These are phyloP conservation scores for Chaetoceros tenuissimus DNA, from an alignment of 108 stramenopile species.

Conservation along the genomic window DNA sequence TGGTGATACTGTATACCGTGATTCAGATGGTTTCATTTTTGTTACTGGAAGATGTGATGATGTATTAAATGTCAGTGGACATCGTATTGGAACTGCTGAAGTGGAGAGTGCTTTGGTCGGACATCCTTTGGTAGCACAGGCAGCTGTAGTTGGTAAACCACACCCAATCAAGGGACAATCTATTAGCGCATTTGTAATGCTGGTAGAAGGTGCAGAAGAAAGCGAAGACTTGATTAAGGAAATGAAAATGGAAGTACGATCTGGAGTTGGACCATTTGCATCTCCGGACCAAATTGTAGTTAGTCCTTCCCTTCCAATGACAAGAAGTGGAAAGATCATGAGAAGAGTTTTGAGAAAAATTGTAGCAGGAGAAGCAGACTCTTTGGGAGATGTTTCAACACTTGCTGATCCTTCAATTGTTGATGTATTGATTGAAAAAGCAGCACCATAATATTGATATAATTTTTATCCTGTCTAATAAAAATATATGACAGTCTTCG, in stretches of 20 bases:
- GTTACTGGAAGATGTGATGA: conserved; percentile 75
- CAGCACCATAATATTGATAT: not conserved
- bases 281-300: conserved; percentile 83
- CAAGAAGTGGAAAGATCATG: conserved; percentile 95
- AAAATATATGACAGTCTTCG: too few species aligned
- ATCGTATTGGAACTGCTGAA: conserved; percentile 92
- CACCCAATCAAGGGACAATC: conserved; percentile 89
- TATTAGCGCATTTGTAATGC: conserved; percentile 77
- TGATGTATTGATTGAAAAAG: conserved; percentile 70
- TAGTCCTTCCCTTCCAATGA: conserved; percentile 87
- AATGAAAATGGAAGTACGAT: conserved; percentile 63
- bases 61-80: conserved; percentile 88
- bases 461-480: too few species aligned
- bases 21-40: conserved; percentile 81
- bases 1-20: conserved; percentile 88
- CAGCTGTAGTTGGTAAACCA: conserved; percentile 87
- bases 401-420: conserved; percentile 95
- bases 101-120: conserved; percentile 91
- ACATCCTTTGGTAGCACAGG: conserved; percentile 83
- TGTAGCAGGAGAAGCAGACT: conserved; percentile 80
- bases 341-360: conserved; percentile 95
- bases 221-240: conserved; percentile 72
- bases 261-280: conserved; percentile 88
- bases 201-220: conserved; percentile 56
- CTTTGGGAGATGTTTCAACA: conserved; percentile 88